Evolutionary conservation across 257 asterid species (phyloP), one percentile per base, ranked within the genome.

Genomic region (Agastache rugosa): DNA sequence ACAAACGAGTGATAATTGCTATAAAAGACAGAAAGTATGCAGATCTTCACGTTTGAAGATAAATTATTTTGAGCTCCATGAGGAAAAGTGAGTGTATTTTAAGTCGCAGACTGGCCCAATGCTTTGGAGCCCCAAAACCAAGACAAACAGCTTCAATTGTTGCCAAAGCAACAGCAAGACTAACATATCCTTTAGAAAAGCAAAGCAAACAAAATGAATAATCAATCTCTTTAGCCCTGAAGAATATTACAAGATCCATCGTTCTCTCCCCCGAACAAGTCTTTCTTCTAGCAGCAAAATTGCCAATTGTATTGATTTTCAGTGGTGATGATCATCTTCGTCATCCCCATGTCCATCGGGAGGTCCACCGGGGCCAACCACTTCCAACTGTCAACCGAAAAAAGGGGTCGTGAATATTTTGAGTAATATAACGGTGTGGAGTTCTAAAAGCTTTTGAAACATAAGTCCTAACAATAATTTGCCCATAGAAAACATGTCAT

Each of bases 331-430:
- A 67, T 56, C 79, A 29, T 83, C 85, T 10, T 87, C 92, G 16
- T 84, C 86, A 35, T 77, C 88, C n/a, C 69, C 88, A 54, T 84
- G 89, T 51, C 88, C 93, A 62, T 89, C 97, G 6, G 96, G 94
- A 76, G 95, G 91, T 76, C 96, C 97, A 29, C 97, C 97, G 1
- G 91, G 87, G 62, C 98, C 98, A 75, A 90, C 93, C 76, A 93
- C 98, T 78, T 93, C 96, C 88, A 93, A 82, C 98, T 93, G 91
- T 62, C 75, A 15, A 67, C 62, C 56, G 45, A 39, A 14, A 60
- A 55, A 31, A 63, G 1, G 11, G 19, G 71, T 19, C 27, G 48
- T 60, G 1, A 76, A 58, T 11, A 67, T 59, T 53, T 45, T 17
- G 16, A 69, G 3, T 39, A 47, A 56, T 60, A 56, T n/a, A 73